Evolutionary conservation across 2,329 filamentous ascomycete genomes (phyloP).

Genomic region (Hirsutella minnesotensis): DNA sequence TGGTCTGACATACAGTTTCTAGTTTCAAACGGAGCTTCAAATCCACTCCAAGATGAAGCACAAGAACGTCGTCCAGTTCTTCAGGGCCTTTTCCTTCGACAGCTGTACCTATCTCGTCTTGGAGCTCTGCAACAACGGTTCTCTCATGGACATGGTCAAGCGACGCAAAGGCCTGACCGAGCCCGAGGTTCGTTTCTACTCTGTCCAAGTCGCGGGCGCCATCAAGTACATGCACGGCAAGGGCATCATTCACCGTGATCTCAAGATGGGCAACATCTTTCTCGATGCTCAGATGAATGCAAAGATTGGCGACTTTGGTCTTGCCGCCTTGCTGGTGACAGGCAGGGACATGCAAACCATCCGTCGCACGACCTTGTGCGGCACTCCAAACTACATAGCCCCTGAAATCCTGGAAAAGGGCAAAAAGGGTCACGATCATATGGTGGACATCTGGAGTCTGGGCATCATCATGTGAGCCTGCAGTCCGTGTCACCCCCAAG

Average conservation of each 20-base stretch:
- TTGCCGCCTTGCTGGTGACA: conserved; percentile 83
- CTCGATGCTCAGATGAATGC: conserved; percentile 91
- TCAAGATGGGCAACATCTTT: conserved; percentile 98
- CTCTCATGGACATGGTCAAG: conserved; percentile 95
- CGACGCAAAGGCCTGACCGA: conserved; percentile 82
- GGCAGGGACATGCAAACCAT: conserved; percentile 78
- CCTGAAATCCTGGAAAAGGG: conserved; percentile 92
- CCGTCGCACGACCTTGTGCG: conserved; percentile 85
- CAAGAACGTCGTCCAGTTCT: conserved; percentile 89
- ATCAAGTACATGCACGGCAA: conserved; percentile 97
- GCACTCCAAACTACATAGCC: conserved; percentile 96
- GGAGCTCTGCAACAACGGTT: conserved; percentile 90
- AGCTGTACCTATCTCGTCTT: conserved; percentile 87
- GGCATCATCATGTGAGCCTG: conserved; percentile 73
- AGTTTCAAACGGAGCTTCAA: conserved; percentile 77
- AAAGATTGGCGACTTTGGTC: conserved; percentile 93
- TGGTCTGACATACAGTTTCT: background rate
- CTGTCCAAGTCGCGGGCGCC: conserved; percentile 88
- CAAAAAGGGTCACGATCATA: conserved; percentile 90
- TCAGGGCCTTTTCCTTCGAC: conserved; percentile 84
- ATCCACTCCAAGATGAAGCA: conserved; percentile 98
- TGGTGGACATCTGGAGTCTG: conserved; percentile 96
- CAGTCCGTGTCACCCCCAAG: too few species aligned
- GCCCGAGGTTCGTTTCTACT: conserved; percentile 86
- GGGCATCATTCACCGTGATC: conserved; percentile 89